A percentile compares a stretch with the other conserved stretches of the same genome.
phyloP scores from a whole-genome alignment of 164 flowering plant species.

The Magnolia sinica region DNA sequence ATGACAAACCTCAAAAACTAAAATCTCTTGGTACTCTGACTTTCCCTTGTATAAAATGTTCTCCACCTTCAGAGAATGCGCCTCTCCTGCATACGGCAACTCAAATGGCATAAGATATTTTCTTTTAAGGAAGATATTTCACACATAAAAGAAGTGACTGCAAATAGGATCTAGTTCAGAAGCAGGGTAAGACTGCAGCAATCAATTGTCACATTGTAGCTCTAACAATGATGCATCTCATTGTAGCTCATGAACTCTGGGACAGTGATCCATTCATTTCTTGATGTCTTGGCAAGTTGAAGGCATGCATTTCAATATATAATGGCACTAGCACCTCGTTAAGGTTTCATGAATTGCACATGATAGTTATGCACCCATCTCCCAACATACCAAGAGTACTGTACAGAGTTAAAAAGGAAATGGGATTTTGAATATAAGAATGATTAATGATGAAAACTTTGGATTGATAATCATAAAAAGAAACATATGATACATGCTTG shows the following conservation, averaged over 20 bases:
- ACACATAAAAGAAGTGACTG: too few relatives aligned
- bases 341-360: neutral
- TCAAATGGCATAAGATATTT: neutral
- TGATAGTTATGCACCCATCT: neutral
- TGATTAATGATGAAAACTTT: neutral
- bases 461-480: neutral
- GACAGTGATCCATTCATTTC: neutral
- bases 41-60: conserved; percentile 57
- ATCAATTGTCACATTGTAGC: neutral
- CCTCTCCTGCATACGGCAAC: conserved; percentile 64
- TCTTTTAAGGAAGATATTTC: too few relatives aligned
- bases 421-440: neutral
- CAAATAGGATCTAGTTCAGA: too few relatives aligned
- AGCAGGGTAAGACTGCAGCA: neutral
- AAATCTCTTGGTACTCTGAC: conserved; percentile 83
- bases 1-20: conserved; percentile 80
- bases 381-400: neutral
- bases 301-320: neutral
- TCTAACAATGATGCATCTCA: neutral
- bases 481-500: neutral
- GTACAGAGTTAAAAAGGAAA: neutral
- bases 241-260: neutral
- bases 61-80: conserved; percentile 88
- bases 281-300: neutral
- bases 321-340: neutral